phyloP scores from a whole-genome alignment of 495 filamentous ascomycete species.

The Neurospora sp. region DNA sequence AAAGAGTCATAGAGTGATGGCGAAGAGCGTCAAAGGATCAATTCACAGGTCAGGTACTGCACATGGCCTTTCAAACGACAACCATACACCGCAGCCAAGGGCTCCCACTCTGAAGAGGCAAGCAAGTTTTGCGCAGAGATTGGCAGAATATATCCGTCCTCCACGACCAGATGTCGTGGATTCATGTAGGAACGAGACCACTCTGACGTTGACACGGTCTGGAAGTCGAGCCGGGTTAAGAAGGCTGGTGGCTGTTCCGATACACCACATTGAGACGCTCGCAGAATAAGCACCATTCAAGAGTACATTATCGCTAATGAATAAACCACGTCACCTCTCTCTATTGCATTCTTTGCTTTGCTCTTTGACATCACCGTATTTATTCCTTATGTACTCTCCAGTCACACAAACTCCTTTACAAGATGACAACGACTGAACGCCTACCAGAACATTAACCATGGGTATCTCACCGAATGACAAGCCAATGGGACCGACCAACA shows the following conservation, averaged over 20 bases:
- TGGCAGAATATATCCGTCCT: constrained; percentile 22
- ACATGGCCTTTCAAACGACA: background rate
- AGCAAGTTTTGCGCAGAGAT: constrained; percentile 16
- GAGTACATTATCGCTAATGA: background rate
- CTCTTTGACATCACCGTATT: background rate
- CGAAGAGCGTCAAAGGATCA: background rate
- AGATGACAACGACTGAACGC: background rate
- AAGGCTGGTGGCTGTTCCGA: background rate
- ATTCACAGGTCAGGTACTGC: background rate
- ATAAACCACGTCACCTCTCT: background rate
- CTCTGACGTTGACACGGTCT: background rate
- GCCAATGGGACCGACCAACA: no score
- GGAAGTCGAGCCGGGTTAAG: background rate
- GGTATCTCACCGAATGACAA: no score
- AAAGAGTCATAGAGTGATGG: background rate
- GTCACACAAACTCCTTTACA: background rate
- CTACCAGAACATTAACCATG: no score
- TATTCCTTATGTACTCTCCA: background rate
- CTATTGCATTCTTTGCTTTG: background rate
- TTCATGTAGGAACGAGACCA: background rate
- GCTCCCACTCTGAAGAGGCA: constrained; percentile 9
- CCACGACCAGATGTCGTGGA: background rate
- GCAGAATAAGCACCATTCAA: background rate
- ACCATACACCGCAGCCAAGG: constrained; percentile 1
- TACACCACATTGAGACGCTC: background rate